Evolutionary conservation across 2,329 filamentous ascomycete species (phyloP).

Genomic region (Aspergillus sp.): DNA sequence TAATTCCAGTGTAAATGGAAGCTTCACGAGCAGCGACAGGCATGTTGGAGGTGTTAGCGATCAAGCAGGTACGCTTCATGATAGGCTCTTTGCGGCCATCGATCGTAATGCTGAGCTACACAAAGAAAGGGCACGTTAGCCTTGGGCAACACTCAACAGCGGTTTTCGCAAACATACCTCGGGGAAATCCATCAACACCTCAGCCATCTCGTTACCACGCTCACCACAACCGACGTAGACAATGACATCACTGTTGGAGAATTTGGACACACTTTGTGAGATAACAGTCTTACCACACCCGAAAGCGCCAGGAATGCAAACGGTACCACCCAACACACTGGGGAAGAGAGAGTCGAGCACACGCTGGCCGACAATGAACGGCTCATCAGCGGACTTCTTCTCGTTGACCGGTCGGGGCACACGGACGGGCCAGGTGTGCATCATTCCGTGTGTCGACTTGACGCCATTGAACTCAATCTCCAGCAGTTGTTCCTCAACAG

Average conservation of each 20-base stretch:
- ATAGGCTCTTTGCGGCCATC: constrained; percentile 95
- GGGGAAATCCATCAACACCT: constrained; percentile 99
- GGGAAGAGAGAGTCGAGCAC: constrained; percentile 96
- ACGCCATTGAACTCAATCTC: constrained; percentile 97
- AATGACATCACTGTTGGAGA: constrained; percentile 99
- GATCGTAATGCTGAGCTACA: constrained; percentile 80
- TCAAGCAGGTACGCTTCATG: constrained; percentile 99
- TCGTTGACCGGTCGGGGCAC: constrained; percentile 89
- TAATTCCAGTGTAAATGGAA: constrained; percentile 97
- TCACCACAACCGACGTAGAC: constrained; percentile 95
- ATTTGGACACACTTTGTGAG: constrained; percentile 97
- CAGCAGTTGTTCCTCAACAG: constrained; percentile 88
- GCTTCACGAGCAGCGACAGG: constrained; percentile 97
- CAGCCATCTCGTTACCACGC: constrained; percentile 98
- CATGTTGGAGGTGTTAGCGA: constrained; percentile 99
- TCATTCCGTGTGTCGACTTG: constrained; percentile 93
- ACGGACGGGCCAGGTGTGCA: constrained; percentile 98
- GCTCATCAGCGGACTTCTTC: constrained; percentile 83
- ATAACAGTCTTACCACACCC: constrained; percentile 99
- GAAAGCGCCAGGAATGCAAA: constrained; percentile 97
- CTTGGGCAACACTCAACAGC: not conserved
- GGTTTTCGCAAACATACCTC: constrained; percentile 53
- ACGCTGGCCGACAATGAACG: constrained; percentile 94
- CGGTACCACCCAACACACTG: constrained; percentile 92
- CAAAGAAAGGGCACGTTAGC: constrained; percentile 13